Base-by-base conservation (phyloP, 495 filamentous ascomycete genomes). In the Chaetomium fimeti region DNA sequence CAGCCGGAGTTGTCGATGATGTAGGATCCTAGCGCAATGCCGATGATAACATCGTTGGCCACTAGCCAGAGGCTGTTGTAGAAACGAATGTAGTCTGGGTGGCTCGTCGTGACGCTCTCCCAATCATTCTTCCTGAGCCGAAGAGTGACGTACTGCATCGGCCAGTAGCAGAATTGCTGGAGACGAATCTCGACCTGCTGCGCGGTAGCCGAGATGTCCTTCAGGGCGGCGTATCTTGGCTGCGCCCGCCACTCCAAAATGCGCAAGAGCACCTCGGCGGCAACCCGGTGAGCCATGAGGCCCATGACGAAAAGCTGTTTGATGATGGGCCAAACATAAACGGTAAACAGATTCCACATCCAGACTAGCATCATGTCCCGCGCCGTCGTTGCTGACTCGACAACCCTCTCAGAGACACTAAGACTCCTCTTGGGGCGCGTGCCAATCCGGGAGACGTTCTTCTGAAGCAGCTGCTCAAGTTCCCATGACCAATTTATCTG, bases 11-110 rank as follows among this genome's bases (percentile, higher is more conserved):
- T 97, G 71, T 98, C 94, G 60, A 98, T 94, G 68, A 99, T 96
- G 74, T 97, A 98, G 0, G 92, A 94, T 0, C 94, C 94, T 18
- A 98, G 77, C 7, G 94, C 95, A 70, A 98, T 97, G 16, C 94
- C 95, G 43, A 99, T 99, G 62, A 99, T 99, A 38, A 97, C 89
- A 78, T 99, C 94, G 75, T 99, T 99, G 24, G 92, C 92, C 20
- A 99, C 94, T 25, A 99, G 90, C 94, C 94, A 99, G 22, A 99
- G 80, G 69, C 92, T 97, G 77, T 97, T 98, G 75, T 97, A 99
- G 76, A 99, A 99, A 43, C 94, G 91, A 68, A 99, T 99, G 72
- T 99, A 99, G 74, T 98, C 93, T 5, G 95, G 91, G 76, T 99
- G 93, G 65, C 89, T 96, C 57, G 89, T 95, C 0, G 92, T 97